A percentile compares a stretch with the other conserved stretches of the same genome.
These are phyloP conservation scores for Fraxinus greggii DNA, from an alignment of 305 asterid species.

Conservation along the genomic window DNA sequence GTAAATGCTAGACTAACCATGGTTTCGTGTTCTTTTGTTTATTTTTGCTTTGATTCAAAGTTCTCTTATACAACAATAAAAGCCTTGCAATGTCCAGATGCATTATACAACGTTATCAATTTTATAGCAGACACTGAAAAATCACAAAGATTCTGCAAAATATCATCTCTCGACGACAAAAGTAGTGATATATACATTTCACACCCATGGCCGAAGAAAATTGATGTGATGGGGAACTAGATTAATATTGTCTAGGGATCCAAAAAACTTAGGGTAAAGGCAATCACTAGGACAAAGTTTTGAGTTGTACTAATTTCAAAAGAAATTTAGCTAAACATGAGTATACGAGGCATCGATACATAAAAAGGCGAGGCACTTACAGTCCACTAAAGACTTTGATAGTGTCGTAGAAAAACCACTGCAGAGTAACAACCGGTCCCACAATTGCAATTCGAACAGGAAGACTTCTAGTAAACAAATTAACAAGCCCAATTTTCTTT, in stretches of 20 bases:
- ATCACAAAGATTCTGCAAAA: not conserved
- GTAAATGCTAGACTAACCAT: not conserved
- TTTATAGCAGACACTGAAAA: not conserved
- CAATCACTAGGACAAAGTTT: not conserved
- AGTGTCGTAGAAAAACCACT: constrained; percentile 77
- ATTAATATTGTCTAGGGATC: not conserved
- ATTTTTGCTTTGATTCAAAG: not conserved
- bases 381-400: constrained; percentile 63
- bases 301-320: not conserved
- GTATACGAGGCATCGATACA: not conserved
- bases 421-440: constrained; percentile 67
- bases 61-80: not conserved
- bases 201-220: not conserved
- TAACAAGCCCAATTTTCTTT: constrained; percentile 55
- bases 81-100: not conserved
- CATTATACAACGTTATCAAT: not conserved
- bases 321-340: not conserved
- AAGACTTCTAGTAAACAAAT: constrained; percentile 73
- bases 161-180: not conserved
- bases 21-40: not conserved
- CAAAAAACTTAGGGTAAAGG: not conserved
- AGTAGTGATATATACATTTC: not conserved
- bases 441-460: constrained; percentile 60
- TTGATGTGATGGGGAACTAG: not conserved
- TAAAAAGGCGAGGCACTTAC: constrained; percentile 40